Conservation (phyloP, 2,329 filamentous ascomycete genomes). For the Pseudogymnoascus sp. region DNA sequence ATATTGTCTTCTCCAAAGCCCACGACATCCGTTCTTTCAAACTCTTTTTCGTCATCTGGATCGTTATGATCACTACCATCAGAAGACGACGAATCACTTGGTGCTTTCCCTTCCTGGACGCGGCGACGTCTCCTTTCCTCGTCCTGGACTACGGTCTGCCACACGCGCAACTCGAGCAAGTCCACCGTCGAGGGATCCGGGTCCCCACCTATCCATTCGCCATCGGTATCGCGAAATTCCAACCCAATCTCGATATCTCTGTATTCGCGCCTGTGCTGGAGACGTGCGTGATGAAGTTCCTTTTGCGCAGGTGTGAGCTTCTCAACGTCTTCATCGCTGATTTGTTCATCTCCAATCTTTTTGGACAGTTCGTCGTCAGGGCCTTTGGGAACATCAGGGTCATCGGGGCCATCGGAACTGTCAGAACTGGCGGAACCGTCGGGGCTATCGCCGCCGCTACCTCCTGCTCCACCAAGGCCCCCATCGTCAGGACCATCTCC, state of each 20-base stretch:
- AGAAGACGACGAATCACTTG: not conserved
- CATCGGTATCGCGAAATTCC: not conserved
- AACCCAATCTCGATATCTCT: not conserved
- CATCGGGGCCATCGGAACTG: too few relatives aligned
- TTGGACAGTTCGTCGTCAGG: too few relatives aligned
- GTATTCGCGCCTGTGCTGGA: not conserved
- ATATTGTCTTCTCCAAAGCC: not conserved
- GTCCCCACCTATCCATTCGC: not conserved
- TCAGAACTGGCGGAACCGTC: too few relatives aligned
- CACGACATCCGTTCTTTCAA: not conserved
- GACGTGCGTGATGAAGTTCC: not conserved
- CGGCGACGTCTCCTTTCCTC: not conserved
- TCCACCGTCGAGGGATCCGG: not conserved
- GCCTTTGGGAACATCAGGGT: too few relatives aligned
- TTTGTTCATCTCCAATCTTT: not conserved
- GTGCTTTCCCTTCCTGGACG: not conserved
- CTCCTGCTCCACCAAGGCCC: too few relatives aligned
- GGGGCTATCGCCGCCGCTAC: too few relatives aligned
- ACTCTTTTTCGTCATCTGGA: not conserved
- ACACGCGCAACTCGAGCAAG: not conserved
- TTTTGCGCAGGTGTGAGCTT: not conserved
- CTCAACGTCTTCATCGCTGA: not conserved
- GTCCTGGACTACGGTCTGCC: not conserved
- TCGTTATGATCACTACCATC: not conserved
- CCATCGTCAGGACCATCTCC: too few relatives aligned